These are phyloP conservation scores for Drosera spatulata DNA, from an alignment of 179 eudicot genomes.

Conservation along the genomic window DNA sequence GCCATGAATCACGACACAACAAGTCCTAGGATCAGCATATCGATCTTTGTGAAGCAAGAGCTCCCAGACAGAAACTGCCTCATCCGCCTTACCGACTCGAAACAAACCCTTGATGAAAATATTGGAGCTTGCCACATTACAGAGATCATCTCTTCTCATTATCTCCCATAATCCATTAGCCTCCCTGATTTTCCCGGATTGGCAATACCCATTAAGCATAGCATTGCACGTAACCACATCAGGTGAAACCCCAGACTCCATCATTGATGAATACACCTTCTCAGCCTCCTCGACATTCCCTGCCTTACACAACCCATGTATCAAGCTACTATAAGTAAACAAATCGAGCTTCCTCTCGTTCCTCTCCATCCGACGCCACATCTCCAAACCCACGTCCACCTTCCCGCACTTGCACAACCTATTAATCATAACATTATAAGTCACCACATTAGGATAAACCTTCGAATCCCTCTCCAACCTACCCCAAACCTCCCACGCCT, in stretches of 20 bases:
- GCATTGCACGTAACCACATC: conserved; percentile 57
- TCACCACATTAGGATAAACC: conserved; percentile 56
- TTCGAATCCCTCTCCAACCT: conserved; percentile 32
- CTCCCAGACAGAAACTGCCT: conserved; percentile 57
- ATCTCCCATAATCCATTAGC: conserved; percentile 48
- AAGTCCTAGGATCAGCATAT: conserved; percentile 45
- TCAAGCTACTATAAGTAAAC: conserved; percentile 64
- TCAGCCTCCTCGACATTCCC: conserved; percentile 58
- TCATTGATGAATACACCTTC: conserved; percentile 45
- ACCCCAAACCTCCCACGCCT: conserved; percentile 47
- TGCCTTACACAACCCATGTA: conserved; percentile 55
- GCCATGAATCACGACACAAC: conserved; percentile 56
- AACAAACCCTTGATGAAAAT: conserved; percentile 55
- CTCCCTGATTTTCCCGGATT: conserved; percentile 33
- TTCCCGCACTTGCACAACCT: conserved; percentile 64
- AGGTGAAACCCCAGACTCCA: conserved; percentile 35
- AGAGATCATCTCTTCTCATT: conserved; percentile 44
- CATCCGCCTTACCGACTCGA: conserved; percentile 43
- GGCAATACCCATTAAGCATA: conserved; percentile 68
- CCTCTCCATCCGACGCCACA: conserved; percentile 54
- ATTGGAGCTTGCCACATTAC: conserved; percentile 48
- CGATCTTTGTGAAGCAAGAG: conserved; percentile 23
- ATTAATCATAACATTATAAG: conserved; percentile 66
- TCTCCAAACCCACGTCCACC: conserved; percentile 37
- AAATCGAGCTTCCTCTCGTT: conserved; percentile 51